phyloP scores from a whole-genome alignment of 1,284 basidiomycete species.

The Hymenochaete sp. region DNA sequence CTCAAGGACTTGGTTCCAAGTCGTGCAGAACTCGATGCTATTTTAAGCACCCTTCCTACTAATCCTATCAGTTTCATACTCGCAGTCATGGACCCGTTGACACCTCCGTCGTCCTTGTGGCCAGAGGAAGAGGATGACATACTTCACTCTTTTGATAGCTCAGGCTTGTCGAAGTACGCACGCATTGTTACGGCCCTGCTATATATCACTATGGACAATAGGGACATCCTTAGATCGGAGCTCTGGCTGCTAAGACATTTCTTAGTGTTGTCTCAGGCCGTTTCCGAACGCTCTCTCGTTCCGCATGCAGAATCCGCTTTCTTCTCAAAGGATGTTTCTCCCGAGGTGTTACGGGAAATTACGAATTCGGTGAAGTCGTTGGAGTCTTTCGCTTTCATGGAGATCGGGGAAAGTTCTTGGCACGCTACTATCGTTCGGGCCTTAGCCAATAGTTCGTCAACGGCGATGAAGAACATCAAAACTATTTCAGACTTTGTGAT shows the following conservation, averaged over 20 bases:
- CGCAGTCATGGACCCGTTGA: constrained; percentile 51
- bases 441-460: constrained; percentile 23
- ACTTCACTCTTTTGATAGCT: constrained; percentile 31
- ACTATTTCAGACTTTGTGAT: constrained; percentile 21
- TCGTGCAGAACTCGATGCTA: constrained; percentile 35
- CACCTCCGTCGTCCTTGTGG: constrained; percentile 36
- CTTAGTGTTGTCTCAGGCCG: constrained; percentile 47
- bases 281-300: constrained; percentile 45
- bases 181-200: constrained; percentile 57
- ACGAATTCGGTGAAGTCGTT: constrained; percentile 49
- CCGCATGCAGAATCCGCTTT: constrained; percentile 40
- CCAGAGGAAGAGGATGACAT: constrained; percentile 12
- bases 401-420: constrained; percentile 43
- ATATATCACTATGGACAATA: constrained; percentile 51
- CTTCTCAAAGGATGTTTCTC: constrained; percentile 35
- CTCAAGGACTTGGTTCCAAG: constrained; percentile 47
- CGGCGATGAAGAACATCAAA: too few relatives aligned
- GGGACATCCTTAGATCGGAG: constrained; percentile 49
- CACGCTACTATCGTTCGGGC: constrained; percentile 35
- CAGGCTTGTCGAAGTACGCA: constrained; percentile 54
- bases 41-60: constrained; percentile 40
- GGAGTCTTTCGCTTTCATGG: constrained; percentile 59
- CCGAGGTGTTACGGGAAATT: constrained; percentile 36
- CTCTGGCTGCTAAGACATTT: constrained; percentile 60
- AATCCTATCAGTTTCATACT: constrained; percentile 49